Base-by-base conservation (phyloP, 2,329 filamentous ascomycete genomes). In the Ophiostoma perfectum region DNA sequence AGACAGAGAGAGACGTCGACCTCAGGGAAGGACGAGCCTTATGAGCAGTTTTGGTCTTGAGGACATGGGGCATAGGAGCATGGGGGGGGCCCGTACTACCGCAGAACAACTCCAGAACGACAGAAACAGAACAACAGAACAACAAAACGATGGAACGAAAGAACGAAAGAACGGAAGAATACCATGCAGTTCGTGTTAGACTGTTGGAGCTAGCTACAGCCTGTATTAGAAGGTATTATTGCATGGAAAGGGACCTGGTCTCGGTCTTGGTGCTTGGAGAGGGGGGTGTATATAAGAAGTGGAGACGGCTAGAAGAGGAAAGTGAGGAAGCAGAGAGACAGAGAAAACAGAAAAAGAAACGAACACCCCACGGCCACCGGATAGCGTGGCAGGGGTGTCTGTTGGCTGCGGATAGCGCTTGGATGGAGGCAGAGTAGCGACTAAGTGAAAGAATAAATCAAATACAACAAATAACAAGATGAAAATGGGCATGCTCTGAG, bases 281-380 rank as follows among this genome's bases (percentile, higher is more conserved):
- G 49, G 49, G 47, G 49, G 49, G 49, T 55, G 49, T 27, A 27
- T 55, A 55, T 11, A 55, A 55, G n/a, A 18, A 55, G 49, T 55
- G 49, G 49, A 12, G 49, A 27, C 49, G 9, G 18, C 14, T 27
- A 55, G 27, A 55, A 18, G 8, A 55, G 49, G 49, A 12, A 55
- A 55, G 41, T n/a, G 8, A 55, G 49, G 49, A 12, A 55, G 27
- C n/a, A 64, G 39, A 41, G 18, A 45, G 39, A 41, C 38, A 27
- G 14, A 66, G 52, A 27, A 47, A 44, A 66, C 8, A 55, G n/a
- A 55, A 55, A 36, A 55, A 55, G 18, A 18, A 55, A 55, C n/a
- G 8, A 55, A 36, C 49, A 55, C 49, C 49, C 49, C 49, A 55
- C 49, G 49, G 49, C 49, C 49, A 55, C 27, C 49, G 49, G 49